These are phyloP conservation scores for Microdochium bolleyi DNA, from an alignment of 2,329 filamentous ascomycete genomes.

Conservation along the genomic window DNA sequence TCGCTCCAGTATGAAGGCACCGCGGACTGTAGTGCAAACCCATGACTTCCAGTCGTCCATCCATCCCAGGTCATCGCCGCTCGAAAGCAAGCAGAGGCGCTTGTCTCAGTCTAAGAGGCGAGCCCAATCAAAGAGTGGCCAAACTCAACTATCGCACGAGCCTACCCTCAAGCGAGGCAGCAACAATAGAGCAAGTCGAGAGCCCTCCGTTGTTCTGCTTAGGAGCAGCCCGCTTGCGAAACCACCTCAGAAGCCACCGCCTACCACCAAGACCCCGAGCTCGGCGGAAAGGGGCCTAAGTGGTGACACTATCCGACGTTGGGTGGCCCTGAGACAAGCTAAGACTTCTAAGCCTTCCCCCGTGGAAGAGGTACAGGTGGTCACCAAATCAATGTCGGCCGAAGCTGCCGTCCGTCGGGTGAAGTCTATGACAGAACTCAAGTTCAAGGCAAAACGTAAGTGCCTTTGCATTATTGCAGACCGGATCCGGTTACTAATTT, in stretches of 20 bases:
- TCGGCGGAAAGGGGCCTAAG: neutral
- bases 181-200: neutral
- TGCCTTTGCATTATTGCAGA: neutral
- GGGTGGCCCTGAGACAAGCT: neutral
- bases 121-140: neutral
- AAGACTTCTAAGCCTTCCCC: neutral
- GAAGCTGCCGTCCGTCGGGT: constrained; percentile 1
- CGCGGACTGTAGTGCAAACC: neutral
- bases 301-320: neutral
- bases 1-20: neutral
- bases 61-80: neutral
- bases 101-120: neutral
- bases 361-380: neutral
- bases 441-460: constrained; percentile 6
- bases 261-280: neutral
- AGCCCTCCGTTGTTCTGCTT: neutral
- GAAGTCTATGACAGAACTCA: constrained; percentile 3
- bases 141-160: neutral
- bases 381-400: neutral
- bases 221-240: neutral
- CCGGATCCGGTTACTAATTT: neutral
- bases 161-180: neutral
- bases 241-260: neutral
- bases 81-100: neutral
- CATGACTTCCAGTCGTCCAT: neutral